Percentiles rank a stretch among this genome's conserved stretches.
These are phyloP conservation scores for Aureobasidium musti DNA, from an alignment of 2,329 filamentous ascomycete species.

Conservation along the genomic window DNA sequence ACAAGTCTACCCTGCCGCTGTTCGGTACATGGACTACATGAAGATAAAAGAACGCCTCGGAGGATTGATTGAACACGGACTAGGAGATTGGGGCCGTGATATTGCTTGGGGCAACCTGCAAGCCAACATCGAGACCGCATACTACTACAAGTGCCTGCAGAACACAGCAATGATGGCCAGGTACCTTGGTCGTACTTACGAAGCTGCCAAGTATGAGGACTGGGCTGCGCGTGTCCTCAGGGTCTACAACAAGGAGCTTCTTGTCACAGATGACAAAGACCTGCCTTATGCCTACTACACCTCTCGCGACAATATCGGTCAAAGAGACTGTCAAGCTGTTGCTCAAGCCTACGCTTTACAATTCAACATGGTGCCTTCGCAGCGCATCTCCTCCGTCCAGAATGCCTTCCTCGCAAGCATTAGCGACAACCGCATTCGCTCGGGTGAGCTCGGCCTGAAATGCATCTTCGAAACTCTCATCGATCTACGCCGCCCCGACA, in stretches of 20 bases:
- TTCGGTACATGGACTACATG: constrained; percentile 49
- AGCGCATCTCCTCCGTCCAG: constrained; percentile 37
- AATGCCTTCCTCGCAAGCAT: constrained; percentile 39
- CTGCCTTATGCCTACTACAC: constrained; percentile 47
- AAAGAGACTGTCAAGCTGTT: constrained; percentile 45
- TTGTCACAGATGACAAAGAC: constrained; percentile 38
- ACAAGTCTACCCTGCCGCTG: constrained; percentile 45
- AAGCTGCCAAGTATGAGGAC: constrained; percentile 36
- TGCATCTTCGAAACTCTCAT: constrained; percentile 48
- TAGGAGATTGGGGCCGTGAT: constrained; percentile 50
- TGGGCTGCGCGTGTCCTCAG: constrained; percentile 41
- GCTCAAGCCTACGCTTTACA: constrained; percentile 46
- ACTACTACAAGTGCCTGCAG: constrained; percentile 48
- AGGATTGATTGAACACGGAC: constrained; percentile 48
- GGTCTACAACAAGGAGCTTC: constrained; percentile 43
- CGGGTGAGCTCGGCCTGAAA: constrained; percentile 49
- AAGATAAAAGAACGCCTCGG: constrained; percentile 45
- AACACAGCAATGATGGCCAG: constrained; percentile 44
- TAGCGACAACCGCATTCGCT: constrained; percentile 41
- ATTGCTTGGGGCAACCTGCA: constrained; percentile 50
- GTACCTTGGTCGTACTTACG: constrained; percentile 36
- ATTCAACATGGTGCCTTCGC: constrained; percentile 39
- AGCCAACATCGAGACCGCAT: constrained; percentile 50
- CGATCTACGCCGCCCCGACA: constrained; percentile 46
- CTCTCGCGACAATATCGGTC: constrained; percentile 41